Evolutionary conservation across 345 rosid species (phyloP).

Genomic region (Cardamine occulta): DNA sequence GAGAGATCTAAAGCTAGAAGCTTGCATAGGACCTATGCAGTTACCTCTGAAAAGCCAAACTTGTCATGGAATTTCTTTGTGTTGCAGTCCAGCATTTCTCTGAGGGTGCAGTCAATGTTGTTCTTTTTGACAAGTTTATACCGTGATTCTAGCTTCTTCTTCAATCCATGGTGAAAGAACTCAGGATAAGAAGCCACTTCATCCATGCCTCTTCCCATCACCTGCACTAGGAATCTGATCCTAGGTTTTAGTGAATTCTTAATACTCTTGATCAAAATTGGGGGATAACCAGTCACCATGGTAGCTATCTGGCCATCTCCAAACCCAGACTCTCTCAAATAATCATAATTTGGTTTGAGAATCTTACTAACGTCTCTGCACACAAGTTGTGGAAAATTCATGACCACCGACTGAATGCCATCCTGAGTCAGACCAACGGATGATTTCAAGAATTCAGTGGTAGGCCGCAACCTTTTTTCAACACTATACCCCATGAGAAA

Average conservation of each 20-base stretch:
- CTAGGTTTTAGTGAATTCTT: conserved; percentile 70
- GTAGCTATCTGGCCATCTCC: conserved; percentile 57
- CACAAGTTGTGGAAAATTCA: conserved; percentile 68
- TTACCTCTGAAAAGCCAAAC: conserved; percentile 50
- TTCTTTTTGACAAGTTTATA: conserved; percentile 60
- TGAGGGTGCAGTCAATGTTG: conserved; percentile 63
- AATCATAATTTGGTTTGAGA: conserved; percentile 58
- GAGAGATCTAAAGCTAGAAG: conserved; percentile 31
- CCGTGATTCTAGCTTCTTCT: conserved; percentile 66
- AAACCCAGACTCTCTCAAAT: conserved; percentile 57
- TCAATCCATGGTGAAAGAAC: conserved; percentile 72
- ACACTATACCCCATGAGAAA: conserved; percentile 78
- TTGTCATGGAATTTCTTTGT: conserved; percentile 58
- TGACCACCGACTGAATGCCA: conserved; percentile 55
- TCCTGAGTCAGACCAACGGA: conserved; percentile 52
- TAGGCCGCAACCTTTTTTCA: conserved; percentile 60
- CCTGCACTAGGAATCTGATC: conserved; percentile 69
- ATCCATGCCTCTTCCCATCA: conserved; percentile 67
- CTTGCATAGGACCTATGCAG: conserved; percentile 38
- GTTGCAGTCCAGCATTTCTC: conserved; percentile 76
- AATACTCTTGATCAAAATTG: conserved; percentile 65
- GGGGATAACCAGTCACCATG: conserved; percentile 71
- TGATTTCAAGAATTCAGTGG: conserved; percentile 62
- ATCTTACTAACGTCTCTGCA: conserved; percentile 70
- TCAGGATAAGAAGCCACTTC: conserved; percentile 67